A percentile compares a stretch with the other conserved stretches of the same genome.
Conservation (phyloP, 208 protist species). For the Zelonia costaricensis region DNA sequence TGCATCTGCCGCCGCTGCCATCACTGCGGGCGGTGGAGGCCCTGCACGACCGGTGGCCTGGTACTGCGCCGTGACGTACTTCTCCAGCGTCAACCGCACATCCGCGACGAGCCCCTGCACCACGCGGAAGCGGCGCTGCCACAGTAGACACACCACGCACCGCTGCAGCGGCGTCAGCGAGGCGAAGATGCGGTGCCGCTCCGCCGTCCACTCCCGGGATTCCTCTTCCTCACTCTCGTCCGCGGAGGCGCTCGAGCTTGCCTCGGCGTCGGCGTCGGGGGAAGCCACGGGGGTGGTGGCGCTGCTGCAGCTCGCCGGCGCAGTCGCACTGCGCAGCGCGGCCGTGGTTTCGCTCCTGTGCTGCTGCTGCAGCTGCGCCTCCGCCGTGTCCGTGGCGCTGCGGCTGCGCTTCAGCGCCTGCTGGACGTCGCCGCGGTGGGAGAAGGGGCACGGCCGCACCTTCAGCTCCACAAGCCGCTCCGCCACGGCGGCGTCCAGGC, state of each 20-base stretch:
- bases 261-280: background rate
- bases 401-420: constrained; percentile 35
- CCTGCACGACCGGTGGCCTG: constrained; percentile 10
- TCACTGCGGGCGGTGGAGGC: background rate
- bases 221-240: background rate
- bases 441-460: constrained; percentile 51
- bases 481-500: constrained; percentile 65
- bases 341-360: constrained; percentile 11
- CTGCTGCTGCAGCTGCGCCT: constrained; percentile 12
- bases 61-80: constrained; percentile 14
- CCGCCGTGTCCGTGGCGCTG: constrained; percentile 6
- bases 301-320: background rate
- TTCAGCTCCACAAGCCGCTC: constrained; percentile 51
- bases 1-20: background rate
- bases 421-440: constrained; percentile 44
- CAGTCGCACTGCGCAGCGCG: background rate
- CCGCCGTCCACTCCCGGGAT: constrained; percentile 19
- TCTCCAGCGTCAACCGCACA: constrained; percentile 38
- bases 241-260: background rate
- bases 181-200: constrained; percentile 53
- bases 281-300: background rate
- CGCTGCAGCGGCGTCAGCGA: constrained; percentile 62
- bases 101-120: constrained; percentile 52
- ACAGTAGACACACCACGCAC: constrained; percentile 66
- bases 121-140: constrained; percentile 51